Base-by-base conservation (phyloP, 176 grass and related monocot species). In the Puccinellia tenuiflora region DNA sequence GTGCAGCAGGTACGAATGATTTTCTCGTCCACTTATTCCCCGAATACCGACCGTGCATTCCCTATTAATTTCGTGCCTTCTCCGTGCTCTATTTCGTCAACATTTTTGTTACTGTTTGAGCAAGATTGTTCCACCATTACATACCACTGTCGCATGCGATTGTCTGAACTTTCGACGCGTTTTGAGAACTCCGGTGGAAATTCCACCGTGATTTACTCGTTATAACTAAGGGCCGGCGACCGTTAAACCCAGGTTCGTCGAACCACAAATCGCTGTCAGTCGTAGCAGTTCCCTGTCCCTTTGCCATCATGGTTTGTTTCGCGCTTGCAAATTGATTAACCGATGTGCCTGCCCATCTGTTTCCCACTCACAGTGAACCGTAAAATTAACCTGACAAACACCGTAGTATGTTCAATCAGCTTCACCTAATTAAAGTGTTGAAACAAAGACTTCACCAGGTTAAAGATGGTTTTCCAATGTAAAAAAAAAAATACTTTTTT, bases 1-100 rank as follows among this genome's bases (percentile, higher is more conserved):
- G 91, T 99, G 97, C 76, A 99, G 97, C 93, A 99, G 97, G 97
- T 97, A 85, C 22, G 1, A 0, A 0, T 9, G 22, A 12, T 25
- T 3, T 15, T 6, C 24, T 72, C 3, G 7, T 17, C 68, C 14
- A 28, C 26, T n/a, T 4, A 1, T 20, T 0, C 7, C 17, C 12
- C 46, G 12, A 42, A 63, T 43, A 28, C 31, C 0, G 1, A 43
- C 31, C 73, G 55, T 38, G 46, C 50, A 66, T 68, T 88, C 45
- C 21, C 62, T 71, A 14, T 53, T 22, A 7, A 47, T 30, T 55
- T 40, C 56, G 35, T 37, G 10, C 5, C 2, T 25, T 30, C 21
- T 28, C 22, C 22, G 4, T n/a, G 18, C 16, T 67, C 63, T 6
- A 16, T 9, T 35, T 68, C 20, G 33, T 35, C 62, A 37, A 11